Evolutionary conservation across 1,139 yeast species (phyloP).

Genomic region (Diutina rugosa): DNA sequence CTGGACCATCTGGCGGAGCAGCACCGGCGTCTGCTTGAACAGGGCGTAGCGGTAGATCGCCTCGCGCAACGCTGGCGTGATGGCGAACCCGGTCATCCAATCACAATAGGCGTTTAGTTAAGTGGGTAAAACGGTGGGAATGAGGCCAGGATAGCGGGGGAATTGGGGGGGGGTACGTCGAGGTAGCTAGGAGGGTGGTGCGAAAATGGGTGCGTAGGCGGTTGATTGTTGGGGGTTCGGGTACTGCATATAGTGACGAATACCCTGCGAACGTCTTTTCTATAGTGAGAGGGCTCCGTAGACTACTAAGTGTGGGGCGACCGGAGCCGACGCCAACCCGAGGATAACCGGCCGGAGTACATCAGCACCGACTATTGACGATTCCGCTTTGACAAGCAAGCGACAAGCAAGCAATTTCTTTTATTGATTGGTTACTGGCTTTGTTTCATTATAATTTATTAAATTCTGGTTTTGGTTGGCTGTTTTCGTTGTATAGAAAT

Average conservation of each 20-base stretch:
- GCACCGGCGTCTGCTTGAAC: slow-evolving; percentile 74
- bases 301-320: too few relatives aligned
- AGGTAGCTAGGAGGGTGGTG: not conserved
- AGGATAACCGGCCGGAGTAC: too few relatives aligned
- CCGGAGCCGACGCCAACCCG: too few relatives aligned
- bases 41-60: slow-evolving; percentile 47
- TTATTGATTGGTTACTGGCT: too few relatives aligned
- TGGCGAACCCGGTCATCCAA: slow-evolving; percentile 1
- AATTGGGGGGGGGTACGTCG: not conserved
- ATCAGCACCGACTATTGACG: too few relatives aligned
- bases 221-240: not conserved
- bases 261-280: not conserved
- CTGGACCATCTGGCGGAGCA: slow-evolving; percentile 85
- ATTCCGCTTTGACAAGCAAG: too few relatives aligned
- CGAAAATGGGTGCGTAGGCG: not conserved
- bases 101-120: not conserved
- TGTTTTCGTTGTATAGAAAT: too few relatives aligned
- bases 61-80: slow-evolving; percentile 15
- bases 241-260: not conserved
- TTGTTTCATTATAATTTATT: too few relatives aligned
- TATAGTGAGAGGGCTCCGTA: too few relatives aligned
- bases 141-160: not conserved
- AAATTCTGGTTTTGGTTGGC: too few relatives aligned
- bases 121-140: not conserved
- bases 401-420: too few relatives aligned